Conservation (phyloP, 176 grass and related monocot genomes). For the Ananas comosus region DNA sequence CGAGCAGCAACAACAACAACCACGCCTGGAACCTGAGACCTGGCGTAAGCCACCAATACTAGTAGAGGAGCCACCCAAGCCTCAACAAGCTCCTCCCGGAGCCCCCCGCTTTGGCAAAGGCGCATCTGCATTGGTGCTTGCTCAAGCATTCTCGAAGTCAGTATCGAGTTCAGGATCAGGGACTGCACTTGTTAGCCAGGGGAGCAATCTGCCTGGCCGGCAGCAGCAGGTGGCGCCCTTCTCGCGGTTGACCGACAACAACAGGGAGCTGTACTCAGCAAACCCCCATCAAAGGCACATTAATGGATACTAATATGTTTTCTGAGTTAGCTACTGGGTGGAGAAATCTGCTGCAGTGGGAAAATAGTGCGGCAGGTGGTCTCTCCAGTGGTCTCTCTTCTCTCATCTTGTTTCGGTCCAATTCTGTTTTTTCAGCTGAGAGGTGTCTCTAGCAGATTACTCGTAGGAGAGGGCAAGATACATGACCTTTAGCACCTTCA, state of each 20-base stretch:
- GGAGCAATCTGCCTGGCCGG: constrained; percentile 15
- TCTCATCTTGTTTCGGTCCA: neutral
- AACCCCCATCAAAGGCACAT: constrained; percentile 59
- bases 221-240: constrained; percentile 45
- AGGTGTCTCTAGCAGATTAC: no score
- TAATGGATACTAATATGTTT: constrained; percentile 70
- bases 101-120: constrained; percentile 52
- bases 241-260: constrained; percentile 52
- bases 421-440: no score
- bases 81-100: constrained; percentile 22
- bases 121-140: constrained; percentile 69
- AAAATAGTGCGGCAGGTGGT: no score
- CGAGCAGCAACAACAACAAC: constrained; percentile 29
- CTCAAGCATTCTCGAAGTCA: constrained; percentile 86
- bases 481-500: no score
- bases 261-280: constrained; percentile 24
- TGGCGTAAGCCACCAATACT: constrained; percentile 62
- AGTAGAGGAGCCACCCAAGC: constrained; percentile 40
- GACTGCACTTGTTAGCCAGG: constrained; percentile 21
- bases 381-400: no score
- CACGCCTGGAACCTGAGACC: constrained; percentile 50
- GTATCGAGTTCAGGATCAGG: constrained; percentile 37
- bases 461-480: no score
- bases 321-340: neutral
- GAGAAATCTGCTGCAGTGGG: no score